Percentiles rank a stretch among this genome's conserved stretches.
Conservation (phyloP, 768 basidiomycete species). For the Macrolepiota albuminosa region DNA sequence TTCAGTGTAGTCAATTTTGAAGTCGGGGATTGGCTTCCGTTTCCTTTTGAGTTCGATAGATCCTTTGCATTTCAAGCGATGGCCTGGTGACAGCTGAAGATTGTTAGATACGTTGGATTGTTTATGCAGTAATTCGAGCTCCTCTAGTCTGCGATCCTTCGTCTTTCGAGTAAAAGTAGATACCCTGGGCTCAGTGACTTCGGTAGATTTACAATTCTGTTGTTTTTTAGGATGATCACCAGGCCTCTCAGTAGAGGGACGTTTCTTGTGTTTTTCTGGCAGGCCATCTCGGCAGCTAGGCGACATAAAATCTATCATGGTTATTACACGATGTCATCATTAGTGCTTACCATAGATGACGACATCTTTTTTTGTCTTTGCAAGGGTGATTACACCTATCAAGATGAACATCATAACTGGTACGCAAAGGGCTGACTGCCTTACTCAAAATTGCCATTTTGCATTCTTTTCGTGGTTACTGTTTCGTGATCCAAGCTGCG, state of each 20-base stretch:
- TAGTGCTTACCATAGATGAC: conserved; percentile 64
- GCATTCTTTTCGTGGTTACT: conserved; percentile 32
- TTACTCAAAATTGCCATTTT: conserved; percentile 64
- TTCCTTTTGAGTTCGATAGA: conserved; percentile 24
- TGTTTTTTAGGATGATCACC: conserved; percentile 1
- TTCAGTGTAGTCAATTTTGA: conserved; percentile 46
- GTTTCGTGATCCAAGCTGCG: background rate
- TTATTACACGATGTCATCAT: background rate
- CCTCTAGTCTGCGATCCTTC: conserved; percentile 27
- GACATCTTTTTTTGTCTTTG: conserved; percentile 71
- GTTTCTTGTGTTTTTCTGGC: conserved; percentile 38
- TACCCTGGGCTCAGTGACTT: conserved; percentile 20
- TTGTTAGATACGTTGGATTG: conserved; percentile 35
- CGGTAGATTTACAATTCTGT: conserved; percentile 2
- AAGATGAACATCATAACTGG: background rate
- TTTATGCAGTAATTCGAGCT: conserved; percentile 40
- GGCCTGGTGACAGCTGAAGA: conserved; percentile 32
- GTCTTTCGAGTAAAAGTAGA: background rate
- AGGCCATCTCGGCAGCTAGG: conserved; percentile 72
- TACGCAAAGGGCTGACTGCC: conserved; percentile 12
- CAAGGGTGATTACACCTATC: conserved; percentile 75
- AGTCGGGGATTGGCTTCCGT: conserved; percentile 32
- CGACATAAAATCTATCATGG: background rate
- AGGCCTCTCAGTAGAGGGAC: conserved; percentile 9
- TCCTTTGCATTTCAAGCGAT: conserved; percentile 41